phyloP scores from a whole-genome alignment of 345 rosid genomes.

The Hirschfeldia incana region DNA sequence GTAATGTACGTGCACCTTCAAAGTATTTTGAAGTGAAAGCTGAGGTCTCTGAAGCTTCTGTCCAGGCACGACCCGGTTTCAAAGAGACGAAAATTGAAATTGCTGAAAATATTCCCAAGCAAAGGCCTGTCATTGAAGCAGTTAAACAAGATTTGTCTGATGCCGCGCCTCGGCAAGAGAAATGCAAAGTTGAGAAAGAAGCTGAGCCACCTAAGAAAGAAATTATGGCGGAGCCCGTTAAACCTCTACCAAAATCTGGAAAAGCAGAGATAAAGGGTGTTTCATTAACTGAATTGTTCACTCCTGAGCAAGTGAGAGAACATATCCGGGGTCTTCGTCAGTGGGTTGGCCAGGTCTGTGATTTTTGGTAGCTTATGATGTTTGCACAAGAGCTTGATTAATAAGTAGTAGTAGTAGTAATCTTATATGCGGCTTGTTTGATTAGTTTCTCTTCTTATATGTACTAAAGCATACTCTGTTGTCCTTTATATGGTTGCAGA shows the following conservation, averaged over 20 bases:
- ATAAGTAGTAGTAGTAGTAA: not conserved
- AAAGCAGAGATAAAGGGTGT: conserved; percentile 97
- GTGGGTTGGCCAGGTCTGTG: conserved; percentile 98
- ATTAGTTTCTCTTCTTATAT: not conserved
- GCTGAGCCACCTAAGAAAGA: conserved; percentile 59
- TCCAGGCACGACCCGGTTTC: conserved; percentile 45
- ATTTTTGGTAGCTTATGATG: conserved; percentile 13
- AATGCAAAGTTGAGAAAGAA: conserved; percentile 56
- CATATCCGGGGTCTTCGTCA: conserved; percentile 92
- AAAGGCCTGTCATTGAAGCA: conserved; percentile 50
- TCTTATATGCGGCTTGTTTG: conserved; percentile 13
- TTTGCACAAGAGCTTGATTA: not conserved
- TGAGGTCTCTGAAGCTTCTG: conserved; percentile 56
- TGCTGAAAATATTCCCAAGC: conserved; percentile 50
- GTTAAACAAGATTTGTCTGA: conserved; percentile 40
- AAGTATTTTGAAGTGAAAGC: conserved; percentile 66
- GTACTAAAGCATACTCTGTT: conserved; percentile 8
- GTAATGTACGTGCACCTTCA: conserved; percentile 45
- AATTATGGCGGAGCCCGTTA: conserved; percentile 49
- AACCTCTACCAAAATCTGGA: conserved; percentile 71
- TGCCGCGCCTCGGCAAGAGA: conserved; percentile 52
- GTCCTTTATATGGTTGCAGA: conserved; percentile 52
- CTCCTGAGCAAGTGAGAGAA: conserved; percentile 94
- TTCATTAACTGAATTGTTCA: conserved; percentile 91
- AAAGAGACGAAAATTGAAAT: conserved; percentile 53